Evolutionary conservation across 768 basidiomycete species (phyloP).

Genomic region (button mushroom (Agaricus bisporus)): DNA sequence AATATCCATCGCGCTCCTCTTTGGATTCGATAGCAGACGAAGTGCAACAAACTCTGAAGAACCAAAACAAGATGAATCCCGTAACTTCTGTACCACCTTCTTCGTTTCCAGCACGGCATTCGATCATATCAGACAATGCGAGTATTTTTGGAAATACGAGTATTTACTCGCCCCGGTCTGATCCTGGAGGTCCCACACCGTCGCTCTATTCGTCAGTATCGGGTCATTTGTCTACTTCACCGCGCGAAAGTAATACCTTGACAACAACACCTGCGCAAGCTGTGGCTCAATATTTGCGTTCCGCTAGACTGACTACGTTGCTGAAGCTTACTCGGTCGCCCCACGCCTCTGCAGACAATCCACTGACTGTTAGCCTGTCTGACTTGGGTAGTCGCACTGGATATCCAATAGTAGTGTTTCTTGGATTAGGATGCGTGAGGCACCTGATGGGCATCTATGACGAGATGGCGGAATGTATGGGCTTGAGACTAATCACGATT

Average conservation of each 20-base stretch:
- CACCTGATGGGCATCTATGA: constrained; percentile 95
- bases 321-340: constrained; percentile 74
- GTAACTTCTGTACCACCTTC: constrained; percentile 30
- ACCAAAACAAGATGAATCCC: constrained; percentile 41
- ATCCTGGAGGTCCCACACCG: constrained; percentile 36
- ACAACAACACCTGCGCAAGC: constrained; percentile 49
- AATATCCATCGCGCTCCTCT: constrained; percentile 72
- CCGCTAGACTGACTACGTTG: constrained; percentile 77
- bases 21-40: constrained; percentile 86
- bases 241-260: constrained; percentile 37
- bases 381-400: constrained; percentile 87
- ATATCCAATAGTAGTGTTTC: constrained; percentile 83
- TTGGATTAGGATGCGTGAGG: constrained; percentile 90
- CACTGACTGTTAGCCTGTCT: constrained; percentile 85
- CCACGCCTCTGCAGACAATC: constrained; percentile 68
- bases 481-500: constrained; percentile 86
- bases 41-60: constrained; percentile 62
- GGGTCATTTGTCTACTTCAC: constrained; percentile 37
- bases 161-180: constrained; percentile 48
- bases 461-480: constrained; percentile 87
- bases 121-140: constrained; percentile 49
- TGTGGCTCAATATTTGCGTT: constrained; percentile 84
- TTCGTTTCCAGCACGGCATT: constrained; percentile 42
- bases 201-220: constrained; percentile 51
- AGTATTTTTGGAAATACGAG: constrained; percentile 36